These are phyloP conservation scores for Tagetes erecta DNA, from an alignment of 129 eudicot species.

Conservation along the genomic window DNA sequence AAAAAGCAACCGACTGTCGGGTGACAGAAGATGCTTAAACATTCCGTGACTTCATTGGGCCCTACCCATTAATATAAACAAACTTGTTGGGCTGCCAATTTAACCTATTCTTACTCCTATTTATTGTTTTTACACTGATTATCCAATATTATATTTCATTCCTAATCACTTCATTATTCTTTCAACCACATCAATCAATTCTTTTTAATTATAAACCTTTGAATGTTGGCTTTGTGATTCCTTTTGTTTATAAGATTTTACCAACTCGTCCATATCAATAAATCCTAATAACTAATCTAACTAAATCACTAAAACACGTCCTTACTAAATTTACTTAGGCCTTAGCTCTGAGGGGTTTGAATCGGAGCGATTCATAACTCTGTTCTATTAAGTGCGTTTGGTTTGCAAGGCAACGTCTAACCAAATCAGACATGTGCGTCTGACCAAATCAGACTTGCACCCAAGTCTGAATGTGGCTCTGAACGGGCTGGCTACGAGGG, in stretches of 20 bases:
- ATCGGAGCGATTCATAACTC: no score
- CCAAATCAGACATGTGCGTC: no score
- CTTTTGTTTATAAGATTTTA: conserved; percentile 12
- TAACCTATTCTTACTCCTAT: conserved; percentile 24
- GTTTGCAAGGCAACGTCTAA: no score
- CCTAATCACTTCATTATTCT: not conserved
- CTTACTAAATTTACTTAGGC: no score
- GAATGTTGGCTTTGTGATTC: conserved; percentile 8
- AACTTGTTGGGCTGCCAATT: conserved; percentile 29
- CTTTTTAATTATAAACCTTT: not conserved
- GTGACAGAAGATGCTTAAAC: conserved; percentile 19
- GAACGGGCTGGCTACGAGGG: no score
- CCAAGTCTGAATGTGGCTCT: no score
- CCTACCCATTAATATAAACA: conserved; percentile 5
- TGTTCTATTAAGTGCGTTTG: no score
- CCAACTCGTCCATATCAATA: not conserved
- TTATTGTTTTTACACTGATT: not conserved
- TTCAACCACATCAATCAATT: not conserved
- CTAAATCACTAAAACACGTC: no score
- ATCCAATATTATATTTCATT: not conserved
- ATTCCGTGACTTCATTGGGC: conserved; percentile 33
- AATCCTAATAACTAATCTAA: not conserved
- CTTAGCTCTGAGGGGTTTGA: no score
- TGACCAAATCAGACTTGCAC: no score
- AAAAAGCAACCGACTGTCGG: conserved; percentile 13